Base-by-base conservation (phyloP, 83 land plant species). In the Diphasiastrum complanatum region DNA sequence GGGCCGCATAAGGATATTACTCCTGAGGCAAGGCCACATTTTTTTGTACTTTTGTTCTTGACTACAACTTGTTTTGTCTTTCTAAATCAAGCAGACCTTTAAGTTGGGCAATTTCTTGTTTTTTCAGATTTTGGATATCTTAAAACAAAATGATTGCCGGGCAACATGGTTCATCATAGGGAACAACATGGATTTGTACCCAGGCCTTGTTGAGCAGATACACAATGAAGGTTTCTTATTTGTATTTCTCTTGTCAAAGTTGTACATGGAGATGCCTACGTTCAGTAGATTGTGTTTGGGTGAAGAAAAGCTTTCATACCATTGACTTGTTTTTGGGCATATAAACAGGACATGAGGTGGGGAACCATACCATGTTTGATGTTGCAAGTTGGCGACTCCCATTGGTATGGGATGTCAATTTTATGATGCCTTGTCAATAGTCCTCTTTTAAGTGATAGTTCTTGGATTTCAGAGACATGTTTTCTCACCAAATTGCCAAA, bases 141-240 rank as follows among this genome's bases (percentile, higher is more conserved):
- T 77, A 22, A 72, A 66, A 57, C 72, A 77, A 33, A 72, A 72
- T 57, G 67, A 65, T 1, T 59, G 80, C 77, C 52, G 37, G 61
- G 78, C 80, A 35, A 77, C 80, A 55, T 77, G 76, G 71, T 77
- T 77, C 34, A 46, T 77, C 37, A 77, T 77, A 16, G 80, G 80
- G 36, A 55, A 65, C 33, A 75, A 77, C 67, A 72, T 77, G 76
- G 77, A 77, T 31, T n/a, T 32, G 0, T 77, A 68, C 28, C 76
- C 80, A 43, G 71, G 53, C 6, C 41, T 77, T 37, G 80, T 77
- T 6, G 67, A 47, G 41, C 63, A 65, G 16, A 77, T 77, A 23
- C 56, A 67, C 40, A 47, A 36, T 18, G 80, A 77, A 77, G 80
- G 80, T 67, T 50, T 40, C 23, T 50, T 24, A 22, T 45, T 45